These are phyloP conservation scores for Halenospora varia DNA, from an alignment of 495 filamentous ascomycete species.

Conservation along the genomic window DNA sequence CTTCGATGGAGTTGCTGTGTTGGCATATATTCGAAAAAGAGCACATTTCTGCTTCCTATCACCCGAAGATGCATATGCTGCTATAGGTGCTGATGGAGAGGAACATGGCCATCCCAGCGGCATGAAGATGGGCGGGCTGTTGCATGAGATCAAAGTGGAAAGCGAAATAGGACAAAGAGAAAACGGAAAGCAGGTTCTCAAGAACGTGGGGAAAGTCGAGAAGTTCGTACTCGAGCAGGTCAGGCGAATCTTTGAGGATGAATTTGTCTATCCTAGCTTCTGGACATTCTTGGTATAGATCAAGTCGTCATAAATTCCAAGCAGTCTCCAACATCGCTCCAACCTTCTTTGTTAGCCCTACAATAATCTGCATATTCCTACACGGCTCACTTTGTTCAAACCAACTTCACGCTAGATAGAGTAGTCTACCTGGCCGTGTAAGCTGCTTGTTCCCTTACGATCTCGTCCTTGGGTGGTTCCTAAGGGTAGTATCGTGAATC, in stretches of 20 bases:
- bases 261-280: conserved; percentile 96
- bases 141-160: conserved; percentile 92
- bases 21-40: conserved; percentile 81
- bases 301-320: not conserved
- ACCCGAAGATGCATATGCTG: conserved; percentile 74
- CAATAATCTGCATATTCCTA: too few relatives aligned
- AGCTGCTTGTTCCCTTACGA: too few relatives aligned
- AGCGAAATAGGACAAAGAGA: conserved; percentile 94
- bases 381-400: too few relatives aligned
- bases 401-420: too few relatives aligned
- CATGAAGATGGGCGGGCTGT: conserved; percentile 62
- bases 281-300: conserved; percentile 92
- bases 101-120: conserved; percentile 35
- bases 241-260: conserved; percentile 93
- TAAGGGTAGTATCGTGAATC: too few relatives aligned
- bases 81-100: conserved; percentile 44
- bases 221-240: conserved; percentile 96
- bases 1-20: conserved; percentile 88
- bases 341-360: too few relatives aligned
- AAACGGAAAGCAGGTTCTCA: conserved; percentile 86
- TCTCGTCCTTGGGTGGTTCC: too few relatives aligned
- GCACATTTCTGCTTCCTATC: conserved; percentile 91
- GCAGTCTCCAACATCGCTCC: too few relatives aligned
- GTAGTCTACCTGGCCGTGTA: too few relatives aligned
- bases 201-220: conserved; percentile 98